phyloP scores from a whole-genome alignment of 495 filamentous ascomycete genomes.

The Tetracladium setigerum region DNA sequence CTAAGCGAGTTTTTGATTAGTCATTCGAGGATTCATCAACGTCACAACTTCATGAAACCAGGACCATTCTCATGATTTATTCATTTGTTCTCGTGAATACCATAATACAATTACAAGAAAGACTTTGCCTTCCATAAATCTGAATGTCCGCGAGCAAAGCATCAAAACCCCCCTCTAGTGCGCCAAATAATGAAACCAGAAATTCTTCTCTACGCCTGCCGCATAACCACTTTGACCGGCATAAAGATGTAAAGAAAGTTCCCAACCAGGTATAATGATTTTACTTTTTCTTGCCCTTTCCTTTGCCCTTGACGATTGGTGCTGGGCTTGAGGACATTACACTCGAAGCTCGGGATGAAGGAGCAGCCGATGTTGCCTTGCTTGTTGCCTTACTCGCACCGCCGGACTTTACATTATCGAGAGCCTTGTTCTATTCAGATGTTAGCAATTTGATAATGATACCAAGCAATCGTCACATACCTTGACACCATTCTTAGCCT shows the following conservation, averaged over 20 bases:
- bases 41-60: too few relatives aligned
- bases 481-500: slow-evolving; percentile 75
- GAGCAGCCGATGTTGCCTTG: slow-evolving; percentile 21
- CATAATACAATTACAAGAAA: too few relatives aligned
- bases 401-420: slow-evolving; percentile 52
- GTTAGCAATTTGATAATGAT: slow-evolving; percentile 17
- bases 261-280: slow-evolving; percentile 6
- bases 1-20: too few relatives aligned
- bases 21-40: too few relatives aligned
- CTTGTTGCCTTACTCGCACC: slow-evolving; percentile 21
- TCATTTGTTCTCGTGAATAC: too few relatives aligned
- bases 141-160: too few relatives aligned
- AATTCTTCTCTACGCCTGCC: slow-evolving; percentile 10
- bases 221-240: slow-evolving; percentile 7
- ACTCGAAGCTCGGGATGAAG: slow-evolving; percentile 34
- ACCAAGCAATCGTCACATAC: slow-evolving; percentile 28
- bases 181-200: slow-evolving; percentile 18
- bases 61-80: too few relatives aligned
- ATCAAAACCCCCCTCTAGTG: slow-evolving; percentile 4
- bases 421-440: slow-evolving; percentile 46
- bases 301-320: slow-evolving; percentile 34
- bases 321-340: slow-evolving; percentile 45
- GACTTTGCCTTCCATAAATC: too few relatives aligned
- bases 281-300: slow-evolving; percentile 51
- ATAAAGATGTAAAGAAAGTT: slow-evolving; percentile 7